A percentile compares a stretch with the other conserved stretches of the same genome.
Evolutionary conservation across 257 asterid genomes (phyloP).

Genomic region (Misopates orontium): DNA sequence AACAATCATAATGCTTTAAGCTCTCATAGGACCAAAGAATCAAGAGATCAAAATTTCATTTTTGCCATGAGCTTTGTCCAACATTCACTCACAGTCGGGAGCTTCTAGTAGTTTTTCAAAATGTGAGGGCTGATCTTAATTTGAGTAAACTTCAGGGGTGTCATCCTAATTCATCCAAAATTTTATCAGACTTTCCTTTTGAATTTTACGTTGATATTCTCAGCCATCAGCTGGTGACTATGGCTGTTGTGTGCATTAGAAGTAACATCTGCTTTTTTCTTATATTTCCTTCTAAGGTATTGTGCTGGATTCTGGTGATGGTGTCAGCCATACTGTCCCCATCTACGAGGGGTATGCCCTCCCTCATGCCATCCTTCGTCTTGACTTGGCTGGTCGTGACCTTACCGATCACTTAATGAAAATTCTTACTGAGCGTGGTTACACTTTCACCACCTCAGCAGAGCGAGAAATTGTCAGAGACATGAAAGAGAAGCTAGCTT

Average conservation of each 20-base stretch:
- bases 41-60: no score
- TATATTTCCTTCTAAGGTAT: constrained; percentile 34
- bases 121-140: no score
- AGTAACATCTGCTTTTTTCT: constrained; percentile 17
- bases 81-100: no score
- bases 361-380: constrained; percentile 58
- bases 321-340: constrained; percentile 60
- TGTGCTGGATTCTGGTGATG: constrained; percentile 59
- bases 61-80: no score
- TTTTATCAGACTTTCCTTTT: no score
- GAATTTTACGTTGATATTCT: constrained; percentile 3
- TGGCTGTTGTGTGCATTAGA: neutral
- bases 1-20: no score
- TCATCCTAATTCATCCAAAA: no score
- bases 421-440: constrained; percentile 57
- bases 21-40: no score
- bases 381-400: constrained; percentile 57
- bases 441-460: constrained; percentile 58
- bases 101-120: no score
- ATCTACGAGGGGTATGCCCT: constrained; percentile 58
- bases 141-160: no score
- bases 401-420: constrained; percentile 54
- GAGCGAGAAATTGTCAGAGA: constrained; percentile 58
- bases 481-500: constrained; percentile 49
- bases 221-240: neutral